Evolutionary conservation across 1,139 yeast genomes (phyloP), one percentile per base, ranked within the genome.

Genomic region (Geotrichum bryndzae): DNA sequence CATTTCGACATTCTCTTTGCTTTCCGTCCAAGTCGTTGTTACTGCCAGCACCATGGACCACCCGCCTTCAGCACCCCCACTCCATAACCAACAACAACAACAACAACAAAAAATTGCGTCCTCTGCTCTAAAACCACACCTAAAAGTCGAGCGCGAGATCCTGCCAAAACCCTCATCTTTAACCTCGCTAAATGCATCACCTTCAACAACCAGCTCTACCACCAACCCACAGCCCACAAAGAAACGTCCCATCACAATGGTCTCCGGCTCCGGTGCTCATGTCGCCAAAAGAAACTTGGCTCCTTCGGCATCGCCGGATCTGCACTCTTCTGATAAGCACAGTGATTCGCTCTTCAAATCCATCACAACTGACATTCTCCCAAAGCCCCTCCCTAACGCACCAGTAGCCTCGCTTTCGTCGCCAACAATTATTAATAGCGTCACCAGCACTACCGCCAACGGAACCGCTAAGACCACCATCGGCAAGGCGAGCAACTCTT

Each of bases 201-300:
- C 31, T 27, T 6, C 31, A 27, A 6, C 31, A 41, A 41, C 46
- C 13, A 23, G 25, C 50, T 53, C 56, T 53, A 25, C 31, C n/a
- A 23, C 15, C 15, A n/a, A 41, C n/a, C 18, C 18, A 23, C 33
- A 41, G n/a, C 35, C 22, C 5, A 38, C 27, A 41, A 41, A 51
- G 22, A 54, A 54, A 29, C 51, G 57, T 7, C 35, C 57, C 13
- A 46, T 46, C n/a, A 23, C 52, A 25, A 54, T 54, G 57, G 27
- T 54, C 5, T 45, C 57, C 27, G 27, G 57, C 10, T 41, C 51
- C 15, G 25, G 51, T n/a, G 33, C 25, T n/a, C 18, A 41, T 13
- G n/a, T 41, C 18, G 7, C 46, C 46, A 41, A 18, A 41, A n/a
- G 18, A 15, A 41, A n/a, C n/a, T n/a, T 22, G 5, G 6, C 4